These are phyloP conservation scores for Trichocladium uniseriatum DNA, from an alignment of 495 filamentous ascomycete species.

Conservation along the genomic window DNA sequence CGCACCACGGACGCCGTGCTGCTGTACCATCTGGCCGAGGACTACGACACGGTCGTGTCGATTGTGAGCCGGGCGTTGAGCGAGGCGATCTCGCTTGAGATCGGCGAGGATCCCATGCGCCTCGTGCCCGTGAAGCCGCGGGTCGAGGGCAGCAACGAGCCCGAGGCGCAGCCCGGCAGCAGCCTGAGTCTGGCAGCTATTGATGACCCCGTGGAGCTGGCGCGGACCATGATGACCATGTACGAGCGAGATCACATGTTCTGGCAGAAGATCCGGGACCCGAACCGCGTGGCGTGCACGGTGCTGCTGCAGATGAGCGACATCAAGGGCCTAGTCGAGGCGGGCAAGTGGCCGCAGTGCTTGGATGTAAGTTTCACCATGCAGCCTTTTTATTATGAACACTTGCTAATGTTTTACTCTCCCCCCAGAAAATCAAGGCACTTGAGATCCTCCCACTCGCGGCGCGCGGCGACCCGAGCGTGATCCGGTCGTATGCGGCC, in stretches of 20 bases:
- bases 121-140: constrained; percentile 71
- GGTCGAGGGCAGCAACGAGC: constrained; percentile 22
- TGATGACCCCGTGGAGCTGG: constrained; percentile 74
- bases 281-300: constrained; percentile 60
- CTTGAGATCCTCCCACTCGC: constrained; percentile 71
- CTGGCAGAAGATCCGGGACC: constrained; percentile 52
- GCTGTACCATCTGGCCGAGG: constrained; percentile 85
- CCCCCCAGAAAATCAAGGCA: constrained; percentile 54
- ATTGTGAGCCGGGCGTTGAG: constrained; percentile 88
- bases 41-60: constrained; percentile 82
- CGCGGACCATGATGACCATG: constrained; percentile 66
- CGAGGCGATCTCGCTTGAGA: constrained; percentile 70
- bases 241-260: constrained; percentile 72
- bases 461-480: constrained; percentile 57
- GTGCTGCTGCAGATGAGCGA: constrained; percentile 69
- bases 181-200: constrained; percentile 76
- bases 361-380: constrained; percentile 71
- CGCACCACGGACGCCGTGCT: constrained; percentile 86
- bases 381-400: background rate
- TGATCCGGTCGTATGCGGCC: constrained; percentile 64
- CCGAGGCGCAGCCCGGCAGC: constrained; percentile 35
- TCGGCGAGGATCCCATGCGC: constrained; percentile 65
- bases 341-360: constrained; percentile 62
- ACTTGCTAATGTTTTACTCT: constrained; percentile 10
- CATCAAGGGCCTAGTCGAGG: constrained; percentile 62